Base-by-base conservation (phyloP, 2,329 filamentous ascomycete genomes). In the Sarocladium brachiariae region DNA sequence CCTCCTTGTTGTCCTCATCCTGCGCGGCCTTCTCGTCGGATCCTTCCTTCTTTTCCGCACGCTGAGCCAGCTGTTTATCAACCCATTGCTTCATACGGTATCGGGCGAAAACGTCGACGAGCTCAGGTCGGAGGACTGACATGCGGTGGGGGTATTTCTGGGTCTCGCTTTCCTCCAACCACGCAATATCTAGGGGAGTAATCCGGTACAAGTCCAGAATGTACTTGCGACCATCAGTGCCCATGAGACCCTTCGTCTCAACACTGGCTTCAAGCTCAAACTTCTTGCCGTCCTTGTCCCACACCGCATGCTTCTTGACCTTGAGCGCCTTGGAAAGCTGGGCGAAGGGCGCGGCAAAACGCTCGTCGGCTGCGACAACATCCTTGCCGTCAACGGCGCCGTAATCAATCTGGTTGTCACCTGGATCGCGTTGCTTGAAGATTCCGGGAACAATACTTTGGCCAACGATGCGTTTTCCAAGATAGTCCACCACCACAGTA, bases 401-500 rank as follows among this genome's bases (percentile, higher is more conserved):
- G 63, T 99, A 99, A 66, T 99, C 93, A 59, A 99, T 97, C 69
- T 97, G 93, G 70, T 96, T 93, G 79, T 99, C 93, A 49, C 91
- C 93, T 25, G 91, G 89, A 62, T 97, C 93, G 31, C 92, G 84
- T 72, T 97, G 93, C 75, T 96, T 97, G 79, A 99, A 99, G 62
- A 99, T 99, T 53, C 93, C 95, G 4, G 93, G 93, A 16, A 99
- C 93, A 56, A 99, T 96, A 62, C 91, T 97, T 72, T 99, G 93
- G 31, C 89, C 93, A 50, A 99, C 93, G 59, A 99, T 87, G 57
- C 93, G 89, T 77, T 95, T 96, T 61, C 95, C 93, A 33, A 97
- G 80, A 64, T 97, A 99, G 67, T 99, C 93, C 16, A 97, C 86
- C 13, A 99, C 90, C 8, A 97, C 89, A 2, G 93, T 99, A 51